Conservation (phyloP, 306 rosid species). For the Cucurbita ficifolia region DNA sequence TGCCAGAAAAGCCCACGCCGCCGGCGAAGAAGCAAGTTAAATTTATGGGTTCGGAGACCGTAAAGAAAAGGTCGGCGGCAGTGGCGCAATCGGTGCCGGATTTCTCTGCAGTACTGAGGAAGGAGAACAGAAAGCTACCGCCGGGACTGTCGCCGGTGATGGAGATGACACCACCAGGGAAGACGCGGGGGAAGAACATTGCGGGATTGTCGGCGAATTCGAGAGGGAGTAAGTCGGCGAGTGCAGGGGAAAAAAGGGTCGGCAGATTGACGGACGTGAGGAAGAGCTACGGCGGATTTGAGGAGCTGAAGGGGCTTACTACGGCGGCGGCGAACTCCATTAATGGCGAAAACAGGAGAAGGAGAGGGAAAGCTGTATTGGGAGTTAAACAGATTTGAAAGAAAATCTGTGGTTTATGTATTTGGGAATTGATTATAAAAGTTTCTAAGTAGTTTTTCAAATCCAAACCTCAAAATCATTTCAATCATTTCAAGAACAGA, state of each 20-base stretch:
- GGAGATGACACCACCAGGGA: conserved; percentile 62
- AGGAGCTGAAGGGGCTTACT: conserved; percentile 55
- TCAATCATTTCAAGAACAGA: no score
- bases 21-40: conserved; percentile 59
- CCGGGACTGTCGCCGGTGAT: conserved; percentile 21
- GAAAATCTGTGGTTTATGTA: background rate
- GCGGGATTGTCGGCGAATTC: conserved; percentile 32
- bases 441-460: background rate
- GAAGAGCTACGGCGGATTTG: conserved; percentile 65
- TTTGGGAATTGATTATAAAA: background rate
- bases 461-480: background rate
- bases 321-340: conserved; percentile 44
- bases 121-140: conserved; percentile 62
- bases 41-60: conserved; percentile 20
- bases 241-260: conserved; percentile 47
- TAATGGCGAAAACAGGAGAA: conserved; percentile 41
- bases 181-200: conserved; percentile 22
- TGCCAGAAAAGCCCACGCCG: conserved; percentile 15
- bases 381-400: conserved; percentile 36
- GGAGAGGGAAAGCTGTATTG: conserved; percentile 32
- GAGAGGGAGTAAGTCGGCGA: conserved; percentile 71
- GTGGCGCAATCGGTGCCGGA: conserved; percentile 93
- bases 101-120: conserved; percentile 51
- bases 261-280: conserved; percentile 35
- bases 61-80: conserved; percentile 24